Conservation (phyloP, 2,329 filamentous ascomycete species). For the Seiridium unicorne region DNA sequence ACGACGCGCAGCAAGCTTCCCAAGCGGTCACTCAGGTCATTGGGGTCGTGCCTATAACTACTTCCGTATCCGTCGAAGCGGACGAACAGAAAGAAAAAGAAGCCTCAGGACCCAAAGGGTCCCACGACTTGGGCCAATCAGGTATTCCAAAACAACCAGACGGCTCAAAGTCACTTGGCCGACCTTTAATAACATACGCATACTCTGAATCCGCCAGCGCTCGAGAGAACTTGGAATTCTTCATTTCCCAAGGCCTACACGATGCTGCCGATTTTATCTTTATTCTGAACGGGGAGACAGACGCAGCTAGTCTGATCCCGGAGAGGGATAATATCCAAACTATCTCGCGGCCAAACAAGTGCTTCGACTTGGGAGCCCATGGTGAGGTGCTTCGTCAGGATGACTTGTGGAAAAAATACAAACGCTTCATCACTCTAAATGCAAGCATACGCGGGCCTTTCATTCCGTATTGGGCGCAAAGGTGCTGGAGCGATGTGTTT, state of each 20-base stretch:
- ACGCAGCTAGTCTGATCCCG: slow-evolving; percentile 24
- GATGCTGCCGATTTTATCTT: slow-evolving; percentile 36
- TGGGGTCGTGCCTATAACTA: not conserved
- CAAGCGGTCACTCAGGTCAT: not conserved
- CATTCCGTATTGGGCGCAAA: slow-evolving; percentile 29
- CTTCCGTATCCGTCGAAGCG: not conserved
- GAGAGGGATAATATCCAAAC: slow-evolving; percentile 27
- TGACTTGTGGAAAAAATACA: slow-evolving; percentile 31
- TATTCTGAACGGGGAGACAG: slow-evolving; percentile 34
- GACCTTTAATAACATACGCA: slow-evolving; percentile 31
- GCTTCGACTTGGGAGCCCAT: slow-evolving; percentile 33
- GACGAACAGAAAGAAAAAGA: not conserved
- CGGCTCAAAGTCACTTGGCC: slow-evolving; percentile 4
- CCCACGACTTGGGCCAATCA: not conserved
- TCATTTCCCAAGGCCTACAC: slow-evolving; percentile 34
- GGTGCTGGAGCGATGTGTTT: slow-evolving; percentile 36
- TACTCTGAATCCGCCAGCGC: slow-evolving; percentile 31
- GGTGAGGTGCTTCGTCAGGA: slow-evolving; percentile 31
- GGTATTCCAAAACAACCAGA: not conserved
- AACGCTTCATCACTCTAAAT: slow-evolving; percentile 34
- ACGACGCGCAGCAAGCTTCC: not conserved
- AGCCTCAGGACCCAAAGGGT: not conserved
- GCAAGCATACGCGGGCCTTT: slow-evolving; percentile 35
- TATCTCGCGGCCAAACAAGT: slow-evolving; percentile 28
- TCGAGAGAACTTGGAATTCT: slow-evolving; percentile 32